Conservation (phyloP, 2,329 filamentous ascomycete species). For the Epichloe hybrida region DNA sequence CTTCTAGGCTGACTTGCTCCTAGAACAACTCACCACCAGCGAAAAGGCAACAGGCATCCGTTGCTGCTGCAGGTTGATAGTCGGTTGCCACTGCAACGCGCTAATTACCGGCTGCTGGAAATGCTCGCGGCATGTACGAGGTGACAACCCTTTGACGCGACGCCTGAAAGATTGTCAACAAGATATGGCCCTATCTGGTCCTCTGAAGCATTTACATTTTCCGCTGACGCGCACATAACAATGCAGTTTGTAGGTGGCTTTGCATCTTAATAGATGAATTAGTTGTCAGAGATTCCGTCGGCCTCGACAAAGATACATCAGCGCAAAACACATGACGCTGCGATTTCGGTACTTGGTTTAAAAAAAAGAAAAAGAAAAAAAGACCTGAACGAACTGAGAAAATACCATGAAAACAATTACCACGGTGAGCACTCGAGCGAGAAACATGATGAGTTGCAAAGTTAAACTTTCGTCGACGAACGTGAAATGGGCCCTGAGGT, state of each 20-base stretch:
- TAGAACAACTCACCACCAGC: conserved; percentile 26
- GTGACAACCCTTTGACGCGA: neutral
- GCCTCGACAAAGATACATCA: neutral
- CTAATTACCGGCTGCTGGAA: neutral
- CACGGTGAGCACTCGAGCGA: conserved; percentile 2
- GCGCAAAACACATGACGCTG: neutral
- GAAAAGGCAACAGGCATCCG: conserved; percentile 28
- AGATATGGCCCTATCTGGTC: conserved; percentile 3
- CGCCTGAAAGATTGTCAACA: neutral
- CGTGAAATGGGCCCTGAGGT: neutral
- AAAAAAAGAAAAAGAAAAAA: neutral
- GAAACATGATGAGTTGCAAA: neutral
- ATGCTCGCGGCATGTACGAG: neutral
- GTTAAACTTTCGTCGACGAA: neutral
- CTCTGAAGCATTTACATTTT: neutral
- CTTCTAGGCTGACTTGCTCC: conserved; percentile 13
- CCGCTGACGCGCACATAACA: conserved; percentile 4
- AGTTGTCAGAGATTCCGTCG: neutral
- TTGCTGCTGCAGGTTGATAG: conserved; percentile 25
- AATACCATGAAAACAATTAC: neutral
- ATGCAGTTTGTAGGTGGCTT: conserved; percentile 3
- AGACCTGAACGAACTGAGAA: neutral
- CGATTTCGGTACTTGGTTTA: neutral
- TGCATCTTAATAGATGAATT: neutral
- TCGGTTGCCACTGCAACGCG: neutral